Base-by-base conservation (phyloP, 306 rosid genomes). In the Nissolia schottii region DNA sequence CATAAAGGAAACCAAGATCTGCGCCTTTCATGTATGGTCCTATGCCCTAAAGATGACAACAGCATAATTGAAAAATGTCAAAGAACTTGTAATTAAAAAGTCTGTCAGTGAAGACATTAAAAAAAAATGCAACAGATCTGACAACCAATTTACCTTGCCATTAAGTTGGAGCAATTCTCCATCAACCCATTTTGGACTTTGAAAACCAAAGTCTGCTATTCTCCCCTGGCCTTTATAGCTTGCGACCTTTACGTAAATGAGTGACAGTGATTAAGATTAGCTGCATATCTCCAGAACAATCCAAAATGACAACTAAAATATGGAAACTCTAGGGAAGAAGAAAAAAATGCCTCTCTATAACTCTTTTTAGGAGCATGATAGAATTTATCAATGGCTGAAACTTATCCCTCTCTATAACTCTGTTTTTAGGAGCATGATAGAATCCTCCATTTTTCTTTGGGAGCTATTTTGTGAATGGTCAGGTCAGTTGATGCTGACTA, bases 131-230 rank as follows among this genome's bases (percentile, higher is more conserved):
- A 22, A 68, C 59, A 63, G 10, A 15, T 78, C 4, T 68, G 16
- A 61, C 70, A 3, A 53, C 38, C 58, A 67, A n/a, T 58, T 77
- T 85, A 95, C 99, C 97, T 86, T 95, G 84, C 93, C 91, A 70
- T 85, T 92, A 76, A 95, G 89, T 78, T 92, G 97, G 70, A 95
- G 96, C 71, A 95, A 85, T 83, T 95, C 99, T 71, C 99, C 99
- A 6, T 95, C 96, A 18, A 95, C 93, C 99, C 99, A 95, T 80
- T 87, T 83, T 68, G 99, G 93, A 79, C 85, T 88, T 80, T 18
- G 77, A 75, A 85, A 92, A 75, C 99, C 96, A 29, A 84, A 80
- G 69, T 88, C 97, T n/a, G 99, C 96, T 76, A 85, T 89, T 87
- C 97, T 80, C 60, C 99, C 97, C 64, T 92, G 96, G 79, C 99